phyloP scores from a whole-genome alignment of 2,329 filamentous ascomycete genomes.

The Paraconiothyrium brasiliense region DNA sequence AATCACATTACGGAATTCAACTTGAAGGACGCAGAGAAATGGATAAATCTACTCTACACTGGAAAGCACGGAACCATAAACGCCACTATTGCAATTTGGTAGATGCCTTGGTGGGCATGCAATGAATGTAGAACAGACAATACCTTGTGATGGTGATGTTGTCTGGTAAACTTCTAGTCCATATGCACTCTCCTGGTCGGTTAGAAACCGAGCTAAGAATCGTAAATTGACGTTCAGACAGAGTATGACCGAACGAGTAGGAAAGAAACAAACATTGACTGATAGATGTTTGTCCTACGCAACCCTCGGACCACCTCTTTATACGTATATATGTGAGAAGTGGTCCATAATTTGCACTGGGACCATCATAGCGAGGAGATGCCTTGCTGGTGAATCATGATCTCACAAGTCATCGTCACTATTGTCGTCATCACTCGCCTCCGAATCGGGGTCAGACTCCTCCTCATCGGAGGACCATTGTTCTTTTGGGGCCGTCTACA shows the following conservation, averaged over 20 bases:
- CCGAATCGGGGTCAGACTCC: constrained; percentile 48
- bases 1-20: too few relatives aligned
- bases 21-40: too few relatives aligned
- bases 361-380: background rate
- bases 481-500: constrained; percentile 24
- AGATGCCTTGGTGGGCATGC: too few relatives aligned
- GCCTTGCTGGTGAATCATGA: background rate
- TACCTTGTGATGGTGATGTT: too few relatives aligned
- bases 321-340: background rate
- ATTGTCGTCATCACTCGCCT: constrained; percentile 45
- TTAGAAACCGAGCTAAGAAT: background rate
- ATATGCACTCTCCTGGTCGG: background rate
- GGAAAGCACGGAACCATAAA: too few relatives aligned
- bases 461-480: constrained; percentile 56
- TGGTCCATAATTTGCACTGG: background rate
- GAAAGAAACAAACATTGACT: background rate
- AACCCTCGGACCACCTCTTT: background rate
- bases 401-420: constrained; percentile 40
- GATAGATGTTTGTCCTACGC: background rate
- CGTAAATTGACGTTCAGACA: background rate
- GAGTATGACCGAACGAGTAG: background rate
- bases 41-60: too few relatives aligned
- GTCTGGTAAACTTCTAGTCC: background rate
- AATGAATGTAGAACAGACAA: too few relatives aligned
- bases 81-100: too few relatives aligned